These are phyloP conservation scores for Pythium coloratum DNA, from an alignment of 352 stramenopile species.

Conservation along the genomic window DNA sequence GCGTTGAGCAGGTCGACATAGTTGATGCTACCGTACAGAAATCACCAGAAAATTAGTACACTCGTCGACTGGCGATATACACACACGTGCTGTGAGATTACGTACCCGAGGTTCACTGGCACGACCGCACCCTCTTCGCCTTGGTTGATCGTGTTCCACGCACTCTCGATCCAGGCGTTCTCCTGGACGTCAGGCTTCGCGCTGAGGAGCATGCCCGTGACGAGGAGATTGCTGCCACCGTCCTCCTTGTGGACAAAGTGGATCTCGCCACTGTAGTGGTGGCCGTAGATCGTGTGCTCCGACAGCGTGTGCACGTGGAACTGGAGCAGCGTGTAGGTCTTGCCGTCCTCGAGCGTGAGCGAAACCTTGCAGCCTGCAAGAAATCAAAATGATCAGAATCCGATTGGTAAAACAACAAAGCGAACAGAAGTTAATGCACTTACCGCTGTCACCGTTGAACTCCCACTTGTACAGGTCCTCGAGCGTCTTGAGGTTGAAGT, in stretches of 20 bases:
- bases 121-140: constrained; percentile 24
- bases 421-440: background rate
- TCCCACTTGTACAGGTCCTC: constrained; percentile 69
- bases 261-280: constrained; percentile 47
- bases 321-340: constrained; percentile 52
- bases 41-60: background rate
- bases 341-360: constrained; percentile 42
- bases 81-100: background rate
- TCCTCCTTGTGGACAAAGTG: constrained; percentile 59
- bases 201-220: constrained; percentile 51
- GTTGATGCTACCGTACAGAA: constrained; percentile 33
- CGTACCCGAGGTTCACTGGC: constrained; percentile 40
- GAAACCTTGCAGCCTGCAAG: constrained; percentile 48
- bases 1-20: constrained; percentile 58
- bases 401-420: no score
- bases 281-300: constrained; percentile 58
- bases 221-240: constrained; percentile 37
- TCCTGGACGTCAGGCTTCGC: constrained; percentile 34
- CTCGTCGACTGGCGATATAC: background rate
- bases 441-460: constrained; percentile 40
- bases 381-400: background rate
- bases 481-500: constrained; percentile 59
- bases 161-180: constrained; percentile 47
- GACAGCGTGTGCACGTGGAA: constrained; percentile 63
- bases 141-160: constrained; percentile 43